Percentiles rank a stretch among this genome's conserved stretches.
These are phyloP conservation scores for Mitragyna speciosa DNA, from an alignment of 257 asterid genomes.

Conservation along the genomic window DNA sequence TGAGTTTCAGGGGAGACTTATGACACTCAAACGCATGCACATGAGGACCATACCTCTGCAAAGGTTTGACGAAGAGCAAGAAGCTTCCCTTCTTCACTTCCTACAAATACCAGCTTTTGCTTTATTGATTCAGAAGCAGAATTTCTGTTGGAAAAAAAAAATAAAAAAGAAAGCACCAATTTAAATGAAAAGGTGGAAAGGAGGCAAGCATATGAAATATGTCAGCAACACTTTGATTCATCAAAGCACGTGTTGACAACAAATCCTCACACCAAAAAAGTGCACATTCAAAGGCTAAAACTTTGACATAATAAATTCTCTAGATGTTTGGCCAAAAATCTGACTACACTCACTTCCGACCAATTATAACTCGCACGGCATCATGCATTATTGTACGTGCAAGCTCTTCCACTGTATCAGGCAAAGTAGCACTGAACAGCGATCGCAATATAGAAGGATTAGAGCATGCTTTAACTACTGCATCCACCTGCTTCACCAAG, in stretches of 20 bases:
- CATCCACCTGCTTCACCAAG: slow-evolving; percentile 83
- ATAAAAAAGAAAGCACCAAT: slow-evolving; percentile 12
- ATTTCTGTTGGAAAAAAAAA: slow-evolving; percentile 50
- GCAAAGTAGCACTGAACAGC: slow-evolving; percentile 89
- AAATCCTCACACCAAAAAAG: not conserved
- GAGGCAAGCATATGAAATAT: not conserved
- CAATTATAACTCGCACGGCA: slow-evolving; percentile 81
- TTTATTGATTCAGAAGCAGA: slow-evolving; percentile 82
- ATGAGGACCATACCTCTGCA: slow-evolving; percentile 55
- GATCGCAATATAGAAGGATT: slow-evolving; percentile 84
- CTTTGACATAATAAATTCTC: not conserved
- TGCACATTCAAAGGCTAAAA: not conserved
- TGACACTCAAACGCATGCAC: not conserved
- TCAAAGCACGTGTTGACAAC: not conserved
- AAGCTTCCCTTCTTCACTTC: slow-evolving; percentile 97
- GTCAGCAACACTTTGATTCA: not conserved
- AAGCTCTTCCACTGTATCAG: slow-evolving; percentile 84
- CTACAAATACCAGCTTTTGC: slow-evolving; percentile 79
- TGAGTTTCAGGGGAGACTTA: not conserved
- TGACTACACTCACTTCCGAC: slow-evolving; percentile 64
- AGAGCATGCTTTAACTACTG: slow-evolving; percentile 93
- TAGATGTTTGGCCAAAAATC: not conserved
- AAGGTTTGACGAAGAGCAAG: slow-evolving; percentile 91
- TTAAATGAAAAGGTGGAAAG: not conserved
- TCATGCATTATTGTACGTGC: slow-evolving; percentile 97